These are phyloP conservation scores for Kluyveromyces marxianus DNA, from an alignment of 1,139 yeast genomes.

Conservation along the genomic window DNA sequence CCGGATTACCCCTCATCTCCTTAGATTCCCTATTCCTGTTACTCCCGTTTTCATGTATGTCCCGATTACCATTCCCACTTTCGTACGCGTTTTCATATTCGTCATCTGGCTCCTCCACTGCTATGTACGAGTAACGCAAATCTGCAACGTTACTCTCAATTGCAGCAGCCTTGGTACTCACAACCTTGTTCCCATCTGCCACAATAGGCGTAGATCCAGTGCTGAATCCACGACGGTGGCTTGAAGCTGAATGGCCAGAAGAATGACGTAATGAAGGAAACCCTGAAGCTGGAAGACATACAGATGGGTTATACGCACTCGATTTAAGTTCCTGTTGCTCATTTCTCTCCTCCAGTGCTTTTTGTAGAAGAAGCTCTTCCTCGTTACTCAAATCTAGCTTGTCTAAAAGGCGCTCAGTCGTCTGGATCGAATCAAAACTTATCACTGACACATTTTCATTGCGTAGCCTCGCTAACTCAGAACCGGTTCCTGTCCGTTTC, in stretches of 20 bases:
- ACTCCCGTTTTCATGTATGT: not conserved
- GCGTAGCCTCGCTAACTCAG: not conserved
- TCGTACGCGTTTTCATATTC: not conserved
- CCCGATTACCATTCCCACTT: not conserved
- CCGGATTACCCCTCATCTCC: not conserved
- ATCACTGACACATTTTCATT: constrained; percentile 8
- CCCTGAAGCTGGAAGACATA: constrained; percentile 29
- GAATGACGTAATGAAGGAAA: constrained; percentile 25
- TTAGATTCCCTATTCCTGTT: not conserved
- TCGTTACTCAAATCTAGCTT: constrained; percentile 27
- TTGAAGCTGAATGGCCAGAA: not conserved
- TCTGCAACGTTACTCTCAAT: constrained; percentile 26
- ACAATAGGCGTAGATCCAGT: constrained; percentile 4
- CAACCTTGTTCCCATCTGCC: constrained; percentile 7
- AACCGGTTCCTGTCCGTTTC: not conserved
- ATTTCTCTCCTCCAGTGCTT: constrained; percentile 19
- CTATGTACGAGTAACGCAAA: constrained; percentile 27
- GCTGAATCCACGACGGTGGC: constrained; percentile 4
- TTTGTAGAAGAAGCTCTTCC: constrained; percentile 26
- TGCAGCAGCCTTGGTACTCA: constrained; percentile 7
- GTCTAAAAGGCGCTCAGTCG: constrained; percentile 28
- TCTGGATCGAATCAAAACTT: constrained; percentile 26
- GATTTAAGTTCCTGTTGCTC: constrained; percentile 8
- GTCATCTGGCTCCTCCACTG: constrained; percentile 24
- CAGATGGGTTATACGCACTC: constrained; percentile 11